Evolutionary conservation across 2,329 filamentous ascomycete genomes (phyloP).

Genomic region (Juglanconis juglandina): DNA sequence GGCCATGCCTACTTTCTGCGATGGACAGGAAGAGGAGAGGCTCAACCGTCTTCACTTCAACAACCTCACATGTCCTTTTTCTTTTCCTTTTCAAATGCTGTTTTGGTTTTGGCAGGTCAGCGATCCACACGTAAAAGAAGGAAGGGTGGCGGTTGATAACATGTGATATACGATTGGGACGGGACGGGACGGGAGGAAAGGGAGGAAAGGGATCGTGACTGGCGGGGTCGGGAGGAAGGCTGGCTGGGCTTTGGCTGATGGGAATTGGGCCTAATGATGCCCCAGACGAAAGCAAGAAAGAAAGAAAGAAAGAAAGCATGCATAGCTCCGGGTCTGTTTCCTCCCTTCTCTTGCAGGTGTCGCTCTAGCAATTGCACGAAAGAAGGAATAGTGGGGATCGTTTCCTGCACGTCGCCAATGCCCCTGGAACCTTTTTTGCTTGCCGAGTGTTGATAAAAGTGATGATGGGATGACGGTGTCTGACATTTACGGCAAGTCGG

Average conservation of each 20-base stretch:
- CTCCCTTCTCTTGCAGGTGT: neutral
- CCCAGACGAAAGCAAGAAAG: neutral
- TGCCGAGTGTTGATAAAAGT: too few species aligned
- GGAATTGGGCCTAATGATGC: neutral
- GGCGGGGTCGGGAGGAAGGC: neutral
- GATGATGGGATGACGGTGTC: too few species aligned
- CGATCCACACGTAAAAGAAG: neutral
- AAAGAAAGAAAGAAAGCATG: slow-evolving; percentile 12
- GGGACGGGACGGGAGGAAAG: neutral
- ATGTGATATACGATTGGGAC: slow-evolving; percentile 14
- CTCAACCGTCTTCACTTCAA: neutral
- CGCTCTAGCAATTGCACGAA: neutral
- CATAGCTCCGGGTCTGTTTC: slow-evolving; percentile 12
- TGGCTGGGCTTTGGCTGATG: neutral
- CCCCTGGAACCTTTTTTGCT: too few species aligned
- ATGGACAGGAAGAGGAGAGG: neutral
- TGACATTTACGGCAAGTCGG: too few species aligned
- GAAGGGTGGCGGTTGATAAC: slow-evolving; percentile 5
- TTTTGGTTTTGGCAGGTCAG: slow-evolving; percentile 7
- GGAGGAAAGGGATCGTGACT: neutral
- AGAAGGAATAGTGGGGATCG: neutral
- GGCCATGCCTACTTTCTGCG: neutral
- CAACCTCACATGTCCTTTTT: neutral
- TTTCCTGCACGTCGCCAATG: neutral
- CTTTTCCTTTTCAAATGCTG: slow-evolving; percentile 2